Evolutionary conservation across 2,329 filamentous ascomycete genomes (phyloP).

Genomic region (Orbilia blumenaviensis): DNA sequence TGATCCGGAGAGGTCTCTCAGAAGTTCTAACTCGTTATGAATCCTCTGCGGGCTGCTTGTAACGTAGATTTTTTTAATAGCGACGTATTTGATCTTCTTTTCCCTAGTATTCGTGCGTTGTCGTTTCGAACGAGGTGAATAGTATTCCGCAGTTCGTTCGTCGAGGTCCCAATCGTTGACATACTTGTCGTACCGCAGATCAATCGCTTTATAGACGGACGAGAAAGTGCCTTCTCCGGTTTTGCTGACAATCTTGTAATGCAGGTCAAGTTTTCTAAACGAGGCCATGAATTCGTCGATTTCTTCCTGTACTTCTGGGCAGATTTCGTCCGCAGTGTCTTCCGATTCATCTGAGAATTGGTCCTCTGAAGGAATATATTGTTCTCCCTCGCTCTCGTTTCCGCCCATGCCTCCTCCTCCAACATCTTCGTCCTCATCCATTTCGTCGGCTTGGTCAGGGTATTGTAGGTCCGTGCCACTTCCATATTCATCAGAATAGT

Average conservation of each 20-base stretch:
- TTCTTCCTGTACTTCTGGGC: slow-evolving; percentile 76
- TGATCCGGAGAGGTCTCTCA: slow-evolving; percentile 84
- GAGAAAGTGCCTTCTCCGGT: slow-evolving; percentile 99
- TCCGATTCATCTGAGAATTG: slow-evolving; percentile 56
- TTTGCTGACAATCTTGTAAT: slow-evolving; percentile 90
- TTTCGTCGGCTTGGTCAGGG: slow-evolving; percentile 57
- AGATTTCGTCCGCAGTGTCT: slow-evolving; percentile 62
- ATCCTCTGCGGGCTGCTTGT: slow-evolving; percentile 94
- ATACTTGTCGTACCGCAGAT: slow-evolving; percentile 83
- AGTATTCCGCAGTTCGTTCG: slow-evolving; percentile 62
- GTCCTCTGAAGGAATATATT: slow-evolving; percentile 20
- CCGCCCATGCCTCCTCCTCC: not conserved
- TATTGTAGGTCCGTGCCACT: slow-evolving; percentile 55
- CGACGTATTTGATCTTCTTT: slow-evolving; percentile 79
- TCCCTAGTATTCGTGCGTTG: slow-evolving; percentile 59
- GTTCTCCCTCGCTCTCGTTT: slow-evolving; percentile 17
- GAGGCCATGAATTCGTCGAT: slow-evolving; percentile 84
- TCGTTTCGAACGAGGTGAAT: slow-evolving; percentile 63
- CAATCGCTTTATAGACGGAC: slow-evolving; percentile 98
- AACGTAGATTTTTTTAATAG: slow-evolving; percentile 99
- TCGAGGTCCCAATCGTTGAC: slow-evolving; percentile 86
- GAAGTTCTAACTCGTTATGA: slow-evolving; percentile 92
- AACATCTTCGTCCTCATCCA: slow-evolving; percentile 7
- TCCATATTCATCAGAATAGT: slow-evolving; percentile 19
- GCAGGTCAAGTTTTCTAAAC: slow-evolving; percentile 83